Evolutionary conservation across 2,329 filamentous ascomycete species (phyloP).

Genomic region (Colletotrichum eleusines): DNA sequence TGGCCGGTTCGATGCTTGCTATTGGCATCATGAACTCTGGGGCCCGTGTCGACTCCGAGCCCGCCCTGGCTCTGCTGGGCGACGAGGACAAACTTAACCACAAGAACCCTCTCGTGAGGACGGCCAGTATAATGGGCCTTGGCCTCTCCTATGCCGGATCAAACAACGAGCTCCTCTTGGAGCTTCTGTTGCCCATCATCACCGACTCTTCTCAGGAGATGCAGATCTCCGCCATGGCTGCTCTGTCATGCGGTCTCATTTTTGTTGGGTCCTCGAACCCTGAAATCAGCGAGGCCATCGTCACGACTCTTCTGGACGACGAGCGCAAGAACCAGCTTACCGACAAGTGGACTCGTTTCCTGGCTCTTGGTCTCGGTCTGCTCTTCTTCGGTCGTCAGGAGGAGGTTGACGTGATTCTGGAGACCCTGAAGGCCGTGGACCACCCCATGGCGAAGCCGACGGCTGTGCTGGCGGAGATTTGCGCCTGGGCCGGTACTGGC

Average conservation of each 20-base stretch:
- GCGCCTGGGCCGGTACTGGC: constrained; percentile 97
- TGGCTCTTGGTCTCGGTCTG: constrained; percentile 91
- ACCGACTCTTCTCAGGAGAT: constrained; percentile 87
- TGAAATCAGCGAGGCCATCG: constrained; percentile 91
- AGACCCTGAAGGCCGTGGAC: constrained; percentile 96
- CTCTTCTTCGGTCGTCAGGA: constrained; percentile 97
- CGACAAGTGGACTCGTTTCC: constrained; percentile 98
- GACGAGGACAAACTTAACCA: constrained; percentile 84
- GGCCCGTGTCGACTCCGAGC: constrained; percentile 89
- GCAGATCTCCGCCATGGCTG: constrained; percentile 97
- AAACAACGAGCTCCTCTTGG: constrained; percentile 89
- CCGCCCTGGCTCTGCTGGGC: constrained; percentile 86
- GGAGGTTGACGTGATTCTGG: constrained; percentile 97
- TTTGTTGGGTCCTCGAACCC: constrained; percentile 94
- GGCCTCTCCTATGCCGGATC: constrained; percentile 95
- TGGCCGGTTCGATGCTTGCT: constrained; percentile 90
- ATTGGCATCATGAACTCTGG: constrained; percentile 97
- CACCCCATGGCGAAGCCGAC: constrained; percentile 98
- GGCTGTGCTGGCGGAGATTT: constrained; percentile 92
- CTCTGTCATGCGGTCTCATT: constrained; percentile 87
- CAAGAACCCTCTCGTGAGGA: constrained; percentile 81
- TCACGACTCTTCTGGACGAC: constrained; percentile 93
- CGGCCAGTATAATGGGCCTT: constrained; percentile 94
- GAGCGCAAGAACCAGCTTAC: constrained; percentile 91
- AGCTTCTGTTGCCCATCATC: constrained; percentile 87